Conservation (phyloP, 2,329 filamentous ascomycete species). For the Lachnellula hyalina region DNA sequence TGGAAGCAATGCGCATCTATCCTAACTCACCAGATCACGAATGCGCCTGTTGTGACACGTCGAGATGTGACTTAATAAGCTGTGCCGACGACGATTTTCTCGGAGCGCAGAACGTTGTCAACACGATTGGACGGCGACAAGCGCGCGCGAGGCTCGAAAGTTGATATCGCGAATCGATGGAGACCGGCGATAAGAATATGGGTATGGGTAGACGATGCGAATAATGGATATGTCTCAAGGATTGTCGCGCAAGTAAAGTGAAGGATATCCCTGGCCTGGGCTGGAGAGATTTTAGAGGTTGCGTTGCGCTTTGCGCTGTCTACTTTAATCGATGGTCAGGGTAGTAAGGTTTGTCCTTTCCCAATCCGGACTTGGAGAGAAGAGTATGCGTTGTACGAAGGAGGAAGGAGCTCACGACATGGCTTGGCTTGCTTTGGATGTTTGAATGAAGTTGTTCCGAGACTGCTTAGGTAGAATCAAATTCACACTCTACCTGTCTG, state of each 20-base stretch:
- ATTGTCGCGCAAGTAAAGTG: neutral
- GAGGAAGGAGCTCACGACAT: neutral
- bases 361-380: conserved; percentile 2
- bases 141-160: neutral
- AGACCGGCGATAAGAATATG: neutral
- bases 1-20: neutral
- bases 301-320: neutral
- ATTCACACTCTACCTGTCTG: neutral
- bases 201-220: neutral
- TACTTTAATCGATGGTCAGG: conserved; percentile 15
- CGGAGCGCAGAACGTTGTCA: conserved; percentile 11
- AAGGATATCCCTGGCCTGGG: neutral
- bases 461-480: neutral
- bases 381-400: neutral
- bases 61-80: neutral
- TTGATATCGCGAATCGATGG: neutral
- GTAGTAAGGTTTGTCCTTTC: conserved; percentile 6
- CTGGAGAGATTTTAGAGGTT: conserved; percentile 4
- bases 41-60: conserved; percentile 7
- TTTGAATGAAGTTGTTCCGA: too few species aligned
- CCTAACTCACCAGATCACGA: neutral
- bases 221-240: conserved; percentile 4
- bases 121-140: conserved; percentile 3
- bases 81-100: neutral
- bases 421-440: neutral